A percentile compares a stretch with the other conserved stretches of the same genome.
These are phyloP conservation scores for Boletus subparvulus DNA, from an alignment of 768 basidiomycete species.

Conservation along the genomic window DNA sequence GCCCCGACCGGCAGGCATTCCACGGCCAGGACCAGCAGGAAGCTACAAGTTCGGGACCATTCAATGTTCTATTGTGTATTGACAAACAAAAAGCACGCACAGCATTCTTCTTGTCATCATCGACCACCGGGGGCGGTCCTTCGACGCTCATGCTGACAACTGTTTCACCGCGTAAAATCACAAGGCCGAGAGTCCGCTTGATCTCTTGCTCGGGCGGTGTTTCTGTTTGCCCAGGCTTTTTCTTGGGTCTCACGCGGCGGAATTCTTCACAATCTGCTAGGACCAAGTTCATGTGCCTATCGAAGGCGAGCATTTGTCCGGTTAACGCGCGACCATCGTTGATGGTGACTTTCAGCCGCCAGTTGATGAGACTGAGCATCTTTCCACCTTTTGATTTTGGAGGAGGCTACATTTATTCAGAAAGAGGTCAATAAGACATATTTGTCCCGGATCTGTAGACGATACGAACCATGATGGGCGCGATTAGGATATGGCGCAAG, in stretches of 20 bases:
- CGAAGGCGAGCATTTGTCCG: constrained; percentile 99
- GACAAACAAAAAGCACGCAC: constrained; percentile 42
- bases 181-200: constrained; percentile 94
- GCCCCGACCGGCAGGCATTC: constrained; percentile 94
- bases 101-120: constrained; percentile 84
- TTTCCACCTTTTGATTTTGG: constrained; percentile 98
- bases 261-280: constrained; percentile 99
- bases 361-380: constrained; percentile 97
- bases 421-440: constrained; percentile 7
- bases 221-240: constrained; percentile 76
- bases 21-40: constrained; percentile 87
- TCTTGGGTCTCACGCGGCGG: constrained; percentile 87
- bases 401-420: constrained; percentile 60
- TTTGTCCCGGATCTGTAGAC: constrained; percentile 10
- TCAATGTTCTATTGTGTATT: constrained; percentile 6
- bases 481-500: constrained; percentile 30
- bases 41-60: constrained; percentile 48
- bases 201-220: constrained; percentile 84
- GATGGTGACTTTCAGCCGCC: constrained; percentile 95
- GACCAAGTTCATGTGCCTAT: constrained; percentile 99
- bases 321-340: constrained; percentile 95
- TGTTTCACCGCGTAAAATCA: constrained; percentile 94
- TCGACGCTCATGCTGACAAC: constrained; percentile 95
- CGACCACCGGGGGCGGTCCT: constrained; percentile 88
- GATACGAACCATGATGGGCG: constrained; percentile 57